These are phyloP conservation scores for Candida labiduridarum DNA, from an alignment of 1,139 yeast species.

Conservation along the genomic window DNA sequence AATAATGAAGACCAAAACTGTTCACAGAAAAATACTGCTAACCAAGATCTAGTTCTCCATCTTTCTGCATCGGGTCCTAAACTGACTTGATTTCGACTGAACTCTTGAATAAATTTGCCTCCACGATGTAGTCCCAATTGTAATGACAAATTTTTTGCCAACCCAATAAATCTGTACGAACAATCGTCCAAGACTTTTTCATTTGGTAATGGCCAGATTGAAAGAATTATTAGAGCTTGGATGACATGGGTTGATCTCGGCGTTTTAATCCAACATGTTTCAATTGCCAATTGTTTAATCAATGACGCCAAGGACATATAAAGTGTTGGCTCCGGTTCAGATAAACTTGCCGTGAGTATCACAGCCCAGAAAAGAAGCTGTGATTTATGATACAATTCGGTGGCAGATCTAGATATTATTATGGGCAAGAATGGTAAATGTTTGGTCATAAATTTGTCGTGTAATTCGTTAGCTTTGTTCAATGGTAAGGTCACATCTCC, in stretches of 20 bases:
- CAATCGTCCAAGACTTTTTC: conserved; percentile 92
- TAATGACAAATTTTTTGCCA: conserved; percentile 81
- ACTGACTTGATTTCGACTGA: conserved; percentile 85
- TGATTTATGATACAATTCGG: conserved; percentile 79
- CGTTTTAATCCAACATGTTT: conserved; percentile 91
- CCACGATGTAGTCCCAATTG: conserved; percentile 95
- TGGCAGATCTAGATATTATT: conserved; percentile 68
- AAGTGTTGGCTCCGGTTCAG: conserved; percentile 84
- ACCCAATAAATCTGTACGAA: conserved; percentile 83
- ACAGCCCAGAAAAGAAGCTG: conserved; percentile 91
- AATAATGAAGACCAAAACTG: conserved; percentile 89
- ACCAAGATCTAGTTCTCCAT: conserved; percentile 95
- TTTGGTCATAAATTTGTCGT: conserved; percentile 63
- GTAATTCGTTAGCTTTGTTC: conserved; percentile 71
- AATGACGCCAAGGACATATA: conserved; percentile 76
- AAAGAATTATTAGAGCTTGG: conserved; percentile 79
- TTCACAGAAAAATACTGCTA: conserved; percentile 83
- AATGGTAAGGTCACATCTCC: conserved; percentile 74
- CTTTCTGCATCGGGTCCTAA: conserved; percentile 85
- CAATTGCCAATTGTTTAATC: conserved; percentile 86
- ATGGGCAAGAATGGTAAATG: conserved; percentile 83
- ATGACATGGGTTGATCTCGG: conserved; percentile 94
- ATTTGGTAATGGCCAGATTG: conserved; percentile 93
- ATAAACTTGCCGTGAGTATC: conserved; percentile 78
- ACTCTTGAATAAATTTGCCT: conserved; percentile 82